These are phyloP conservation scores for Condylostoma magnum DNA, from an alignment of 169 alveolate species.

Conservation along the genomic window DNA sequence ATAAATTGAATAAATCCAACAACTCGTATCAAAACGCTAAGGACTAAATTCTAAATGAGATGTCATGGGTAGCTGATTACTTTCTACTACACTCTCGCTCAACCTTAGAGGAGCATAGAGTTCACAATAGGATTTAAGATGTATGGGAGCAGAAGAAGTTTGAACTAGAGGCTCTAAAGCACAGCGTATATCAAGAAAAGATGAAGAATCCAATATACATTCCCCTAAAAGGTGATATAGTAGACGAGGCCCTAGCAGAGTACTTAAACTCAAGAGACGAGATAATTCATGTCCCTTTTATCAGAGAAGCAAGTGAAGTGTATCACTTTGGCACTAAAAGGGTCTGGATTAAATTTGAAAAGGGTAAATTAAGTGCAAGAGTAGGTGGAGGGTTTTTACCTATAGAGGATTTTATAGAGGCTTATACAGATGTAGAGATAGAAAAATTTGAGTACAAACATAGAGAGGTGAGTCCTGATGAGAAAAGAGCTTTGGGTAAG, in stretches of 20 bases:
- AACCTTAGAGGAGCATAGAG: neutral
- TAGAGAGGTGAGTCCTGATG: conserved; percentile 6
- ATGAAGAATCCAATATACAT: conserved; percentile 9
- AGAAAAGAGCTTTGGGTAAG: conserved; percentile 12
- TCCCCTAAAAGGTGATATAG: conserved; percentile 48
- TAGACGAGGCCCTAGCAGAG: conserved; percentile 53
- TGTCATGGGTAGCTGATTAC: neutral
- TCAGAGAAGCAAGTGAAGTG: conserved; percentile 47
- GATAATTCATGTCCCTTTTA: conserved; percentile 38
- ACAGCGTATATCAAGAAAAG: neutral
- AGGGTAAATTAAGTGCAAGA: conserved; percentile 47
- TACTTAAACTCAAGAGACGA: conserved; percentile 27
- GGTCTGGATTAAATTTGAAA: conserved; percentile 48
- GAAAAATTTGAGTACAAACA: conserved; percentile 20
- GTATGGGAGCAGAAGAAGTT: neutral
- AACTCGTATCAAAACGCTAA: neutral
- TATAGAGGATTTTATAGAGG: conserved; percentile 45
- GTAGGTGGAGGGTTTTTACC: conserved; percentile 59
- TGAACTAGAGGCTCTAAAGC: neutral
- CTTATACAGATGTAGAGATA: conserved; percentile 43
- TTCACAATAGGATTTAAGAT: neutral
- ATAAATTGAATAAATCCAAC: neutral
- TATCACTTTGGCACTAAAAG: conserved; percentile 49
- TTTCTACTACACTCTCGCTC: neutral
- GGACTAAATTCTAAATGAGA: neutral